Evolutionary conservation across 2,329 filamentous ascomycete genomes (phyloP).

Genomic region (Lasiodiplodia gonubiensis): DNA sequence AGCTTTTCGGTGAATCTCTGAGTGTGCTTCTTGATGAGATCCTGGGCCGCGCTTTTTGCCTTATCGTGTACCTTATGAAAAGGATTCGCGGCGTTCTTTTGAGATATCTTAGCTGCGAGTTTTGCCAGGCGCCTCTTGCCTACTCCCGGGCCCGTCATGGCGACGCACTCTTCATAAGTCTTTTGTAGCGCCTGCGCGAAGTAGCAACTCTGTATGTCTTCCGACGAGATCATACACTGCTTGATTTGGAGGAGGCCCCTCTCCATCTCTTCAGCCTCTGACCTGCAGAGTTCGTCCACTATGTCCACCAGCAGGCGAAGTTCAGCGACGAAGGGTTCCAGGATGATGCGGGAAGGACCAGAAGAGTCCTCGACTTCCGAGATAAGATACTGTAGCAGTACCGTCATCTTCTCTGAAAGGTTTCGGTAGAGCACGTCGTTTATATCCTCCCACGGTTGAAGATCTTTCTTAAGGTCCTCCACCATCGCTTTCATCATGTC

Average conservation of each 20-base stretch:
- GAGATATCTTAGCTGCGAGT: background rate
- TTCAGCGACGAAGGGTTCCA: background rate
- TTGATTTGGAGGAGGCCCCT: background rate
- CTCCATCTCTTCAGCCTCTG: conserved; percentile 20
- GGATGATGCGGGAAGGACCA: background rate
- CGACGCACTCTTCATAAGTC: conserved; percentile 29
- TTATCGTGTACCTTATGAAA: background rate
- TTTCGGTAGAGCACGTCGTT: background rate
- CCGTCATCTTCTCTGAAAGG: background rate
- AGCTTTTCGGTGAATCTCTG: background rate
- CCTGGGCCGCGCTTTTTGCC: background rate
- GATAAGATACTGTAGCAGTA: background rate
- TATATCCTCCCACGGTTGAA: conserved; percentile 3
- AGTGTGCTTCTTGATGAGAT: background rate
- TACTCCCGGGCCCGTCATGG: background rate
- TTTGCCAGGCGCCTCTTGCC: background rate
- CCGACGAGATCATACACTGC: background rate
- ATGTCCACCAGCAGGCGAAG: conserved; percentile 30
- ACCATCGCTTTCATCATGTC: conserved; percentile 19
- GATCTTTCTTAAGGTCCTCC: background rate
- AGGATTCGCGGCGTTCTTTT: background rate
- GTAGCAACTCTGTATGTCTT: conserved; percentile 26
- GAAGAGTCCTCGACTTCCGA: background rate
- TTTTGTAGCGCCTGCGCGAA: conserved; percentile 30
- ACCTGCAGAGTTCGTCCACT: conserved; percentile 3